A percentile compares a stretch with the other conserved stretches of the same genome.
Conservation (phyloP, 352 stramenopile genomes). For the Phytophthora crassamura region DNA sequence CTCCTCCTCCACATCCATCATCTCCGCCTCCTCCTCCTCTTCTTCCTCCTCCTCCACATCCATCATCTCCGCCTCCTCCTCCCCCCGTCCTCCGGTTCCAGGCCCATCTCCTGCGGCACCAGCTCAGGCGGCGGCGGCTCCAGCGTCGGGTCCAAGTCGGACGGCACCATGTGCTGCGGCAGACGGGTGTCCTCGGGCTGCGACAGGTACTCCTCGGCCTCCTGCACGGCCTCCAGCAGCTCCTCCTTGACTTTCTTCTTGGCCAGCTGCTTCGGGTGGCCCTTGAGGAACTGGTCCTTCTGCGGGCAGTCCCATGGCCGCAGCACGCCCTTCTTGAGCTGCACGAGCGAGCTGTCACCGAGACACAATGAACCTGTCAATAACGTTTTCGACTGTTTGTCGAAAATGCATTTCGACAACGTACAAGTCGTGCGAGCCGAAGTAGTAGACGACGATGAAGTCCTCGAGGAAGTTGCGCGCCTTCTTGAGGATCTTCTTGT, state of each 20-base stretch:
- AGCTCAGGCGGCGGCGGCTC: conserved; percentile 62
- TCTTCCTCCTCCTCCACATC: conserved; percentile 41
- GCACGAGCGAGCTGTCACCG: conserved; percentile 50
- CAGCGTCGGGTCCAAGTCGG: conserved; percentile 77
- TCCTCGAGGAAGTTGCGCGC: conserved; percentile 73
- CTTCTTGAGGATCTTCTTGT: conserved; percentile 76
- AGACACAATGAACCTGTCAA: neutral
- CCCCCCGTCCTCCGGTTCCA: conserved; percentile 31
- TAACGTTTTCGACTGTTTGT: neutral
- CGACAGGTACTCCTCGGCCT: conserved; percentile 81
- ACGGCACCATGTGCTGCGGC: conserved; percentile 81
- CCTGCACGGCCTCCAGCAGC: conserved; percentile 58
- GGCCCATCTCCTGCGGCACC: conserved; percentile 27
- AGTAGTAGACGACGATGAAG: conserved; percentile 87
- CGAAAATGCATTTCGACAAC: conserved; percentile 8
- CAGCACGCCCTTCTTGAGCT: conserved; percentile 71
- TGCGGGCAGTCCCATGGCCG: conserved; percentile 78
- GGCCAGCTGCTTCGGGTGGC: conserved; percentile 66
- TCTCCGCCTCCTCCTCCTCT: no score
- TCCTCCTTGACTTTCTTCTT: conserved; percentile 76
- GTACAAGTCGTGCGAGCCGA: conserved; percentile 87
- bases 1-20: no score
- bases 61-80: conserved; percentile 41
- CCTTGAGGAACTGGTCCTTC: conserved; percentile 73
- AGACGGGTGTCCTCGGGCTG: conserved; percentile 78